These are phyloP conservation scores for Ensete ventricosum DNA, from an alignment of 176 grass and related monocot species.

Conservation along the genomic window DNA sequence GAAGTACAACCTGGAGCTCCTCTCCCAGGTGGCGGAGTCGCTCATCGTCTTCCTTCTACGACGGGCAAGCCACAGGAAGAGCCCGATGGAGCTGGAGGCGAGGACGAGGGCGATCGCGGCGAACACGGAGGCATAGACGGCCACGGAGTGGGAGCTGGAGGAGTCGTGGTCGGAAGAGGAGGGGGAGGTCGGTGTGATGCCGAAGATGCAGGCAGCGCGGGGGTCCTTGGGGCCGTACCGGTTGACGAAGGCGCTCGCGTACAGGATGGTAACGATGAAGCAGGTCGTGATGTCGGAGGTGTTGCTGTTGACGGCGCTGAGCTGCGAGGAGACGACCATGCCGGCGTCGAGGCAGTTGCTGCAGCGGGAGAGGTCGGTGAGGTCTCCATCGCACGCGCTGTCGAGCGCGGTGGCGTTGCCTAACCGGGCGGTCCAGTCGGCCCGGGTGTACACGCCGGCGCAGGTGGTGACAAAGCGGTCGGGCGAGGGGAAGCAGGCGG, in stretches of 20 bases:
- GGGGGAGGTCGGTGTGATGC: slow-evolving; percentile 31
- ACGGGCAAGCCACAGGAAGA: slow-evolving; percentile 25
- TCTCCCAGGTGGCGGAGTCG: not conserved
- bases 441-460: slow-evolving; percentile 39
- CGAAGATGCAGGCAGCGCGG: slow-evolving; percentile 48
- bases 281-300: slow-evolving; percentile 29
- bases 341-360: slow-evolving; percentile 37
- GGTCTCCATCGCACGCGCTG: slow-evolving; percentile 39
- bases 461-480: slow-evolving; percentile 50
- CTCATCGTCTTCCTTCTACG: slow-evolving; percentile 3
- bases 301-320: slow-evolving; percentile 41
- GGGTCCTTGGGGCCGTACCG: slow-evolving; percentile 29
- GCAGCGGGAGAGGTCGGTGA: slow-evolving; percentile 33
- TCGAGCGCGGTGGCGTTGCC: slow-evolving; percentile 32
- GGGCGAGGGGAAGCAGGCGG: slow-evolving; percentile 41
- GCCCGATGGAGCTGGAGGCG: slow-evolving; percentile 25
- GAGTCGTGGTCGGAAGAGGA: not conserved
- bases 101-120: slow-evolving; percentile 28
- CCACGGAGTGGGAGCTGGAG: slow-evolving; percentile 26
- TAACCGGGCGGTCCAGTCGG: slow-evolving; percentile 15
- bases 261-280: slow-evolving; percentile 56
- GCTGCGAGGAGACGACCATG: slow-evolving; percentile 27
- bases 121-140: slow-evolving; percentile 25
- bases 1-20: slow-evolving; percentile 25
- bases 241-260: slow-evolving; percentile 52